A percentile compares a stretch with the other conserved stretches of the same genome.
Conservation (phyloP, 192 early-diverging fungal genomes). For the Helicostylum pulchrum region DNA sequence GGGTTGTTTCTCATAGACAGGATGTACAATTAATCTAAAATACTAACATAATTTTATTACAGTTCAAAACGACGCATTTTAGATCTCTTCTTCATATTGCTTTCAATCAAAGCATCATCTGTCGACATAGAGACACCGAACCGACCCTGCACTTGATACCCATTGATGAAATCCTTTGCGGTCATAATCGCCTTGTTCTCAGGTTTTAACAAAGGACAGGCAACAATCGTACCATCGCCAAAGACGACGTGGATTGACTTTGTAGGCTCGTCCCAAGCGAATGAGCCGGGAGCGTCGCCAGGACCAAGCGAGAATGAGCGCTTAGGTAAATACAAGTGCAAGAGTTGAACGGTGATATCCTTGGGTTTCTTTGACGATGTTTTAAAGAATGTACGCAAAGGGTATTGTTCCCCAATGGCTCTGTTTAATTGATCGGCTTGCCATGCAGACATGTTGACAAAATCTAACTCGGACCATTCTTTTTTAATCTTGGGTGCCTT, state of each 20-base stretch:
- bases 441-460: conserved; percentile 56
- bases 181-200: conserved; percentile 55
- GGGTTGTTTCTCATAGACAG: no score
- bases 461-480: conserved; percentile 55
- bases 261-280: conserved; percentile 31
- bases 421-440: conserved; percentile 63
- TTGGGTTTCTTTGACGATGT: background rate
- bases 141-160: conserved; percentile 40
- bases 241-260: conserved; percentile 50
- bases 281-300: conserved; percentile 34
- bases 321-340: conserved; percentile 29
- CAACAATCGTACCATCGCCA: conserved; percentile 50
- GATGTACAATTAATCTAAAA: no score
- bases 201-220: conserved; percentile 48
- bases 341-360: conserved; percentile 40
- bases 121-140: background rate
- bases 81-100: background rate
- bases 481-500: conserved; percentile 68
- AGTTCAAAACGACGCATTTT: background rate
- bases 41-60: no score
- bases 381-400: conserved; percentile 48
- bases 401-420: conserved; percentile 71
- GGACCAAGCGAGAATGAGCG: conserved; percentile 15
- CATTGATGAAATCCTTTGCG: conserved; percentile 69
- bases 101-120: background rate